phyloP scores from a whole-genome alignment of 2,329 filamentous ascomycete genomes.

The Parafenestella ontariensis region DNA sequence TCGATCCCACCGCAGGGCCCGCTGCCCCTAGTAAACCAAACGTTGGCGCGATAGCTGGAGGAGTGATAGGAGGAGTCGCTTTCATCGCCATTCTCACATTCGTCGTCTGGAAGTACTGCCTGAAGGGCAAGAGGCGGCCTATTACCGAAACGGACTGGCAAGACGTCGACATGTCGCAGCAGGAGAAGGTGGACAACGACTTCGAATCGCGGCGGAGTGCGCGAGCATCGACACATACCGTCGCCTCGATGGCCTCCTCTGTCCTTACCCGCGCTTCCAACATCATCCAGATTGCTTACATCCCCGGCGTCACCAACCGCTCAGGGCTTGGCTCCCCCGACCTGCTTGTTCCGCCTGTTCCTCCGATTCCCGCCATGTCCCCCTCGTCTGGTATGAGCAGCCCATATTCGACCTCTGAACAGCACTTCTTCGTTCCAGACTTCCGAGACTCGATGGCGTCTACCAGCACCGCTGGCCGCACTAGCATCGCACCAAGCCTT shows the following conservation, averaged over 20 bases:
- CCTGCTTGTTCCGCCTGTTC: slow-evolving; percentile 87
- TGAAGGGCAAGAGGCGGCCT: slow-evolving; percentile 78
- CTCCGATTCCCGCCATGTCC: slow-evolving; percentile 75
- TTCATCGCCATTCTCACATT: slow-evolving; percentile 77
- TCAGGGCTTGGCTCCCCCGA: slow-evolving; percentile 83
- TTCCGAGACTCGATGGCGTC: slow-evolving; percentile 92
- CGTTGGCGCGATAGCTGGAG: slow-evolving; percentile 86
- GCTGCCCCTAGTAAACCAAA: slow-evolving; percentile 60
- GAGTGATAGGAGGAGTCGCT: slow-evolving; percentile 84
- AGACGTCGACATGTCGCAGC: slow-evolving; percentile 60
- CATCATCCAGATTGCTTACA: slow-evolving; percentile 99
- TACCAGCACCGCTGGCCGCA: slow-evolving; percentile 65
- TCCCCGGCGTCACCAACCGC: slow-evolving; percentile 94
- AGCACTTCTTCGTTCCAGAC: slow-evolving; percentile 94
- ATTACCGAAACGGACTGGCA: slow-evolving; percentile 64
- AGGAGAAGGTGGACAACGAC: slow-evolving; percentile 65
- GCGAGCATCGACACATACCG: slow-evolving; percentile 82
- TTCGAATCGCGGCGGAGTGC: slow-evolving; percentile 64
- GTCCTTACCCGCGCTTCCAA: slow-evolving; percentile 96
- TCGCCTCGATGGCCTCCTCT: slow-evolving; percentile 91
- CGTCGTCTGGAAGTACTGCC: slow-evolving; percentile 84
- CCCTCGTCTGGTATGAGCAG: slow-evolving; percentile 65
- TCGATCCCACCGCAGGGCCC: slow-evolving; percentile 43
- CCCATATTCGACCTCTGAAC: slow-evolving; percentile 68
- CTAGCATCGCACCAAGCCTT: slow-evolving; percentile 58